Evolutionary conservation across 441 rosid species (phyloP).

Genomic region (California macrophylla): DNA sequence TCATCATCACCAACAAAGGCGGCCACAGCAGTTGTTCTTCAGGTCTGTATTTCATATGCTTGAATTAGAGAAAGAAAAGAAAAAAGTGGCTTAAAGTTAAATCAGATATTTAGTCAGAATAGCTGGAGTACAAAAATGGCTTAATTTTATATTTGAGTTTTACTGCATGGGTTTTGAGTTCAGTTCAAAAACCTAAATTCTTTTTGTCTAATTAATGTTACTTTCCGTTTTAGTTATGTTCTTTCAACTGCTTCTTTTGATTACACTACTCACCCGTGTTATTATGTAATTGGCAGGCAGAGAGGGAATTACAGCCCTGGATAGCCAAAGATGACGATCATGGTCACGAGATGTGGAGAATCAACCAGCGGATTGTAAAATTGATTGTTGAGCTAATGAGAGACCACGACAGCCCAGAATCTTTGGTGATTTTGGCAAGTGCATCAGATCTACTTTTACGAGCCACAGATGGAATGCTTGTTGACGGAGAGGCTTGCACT

Average conservation of each 20-base stretch:
- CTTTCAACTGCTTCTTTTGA: slow-evolving; percentile 10
- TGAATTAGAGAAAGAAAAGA: background rate
- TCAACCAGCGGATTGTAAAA: slow-evolving; percentile 88
- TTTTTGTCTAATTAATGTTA: background rate
- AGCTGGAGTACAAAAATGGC: background rate
- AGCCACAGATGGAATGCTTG: slow-evolving; percentile 96
- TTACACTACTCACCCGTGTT: slow-evolving; percentile 17
- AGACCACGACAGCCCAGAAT: slow-evolving; percentile 76
- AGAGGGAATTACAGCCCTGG: slow-evolving; percentile 96
- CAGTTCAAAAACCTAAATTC: slow-evolving; percentile 3
- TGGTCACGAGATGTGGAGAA: slow-evolving; percentile 90
- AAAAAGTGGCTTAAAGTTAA: background rate
- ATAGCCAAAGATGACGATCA: slow-evolving; percentile 89
- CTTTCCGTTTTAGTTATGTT: background rate
- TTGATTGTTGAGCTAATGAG: slow-evolving; percentile 89
- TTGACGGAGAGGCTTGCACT: slow-evolving; percentile 98
- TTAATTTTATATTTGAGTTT: slow-evolving; percentile 6
- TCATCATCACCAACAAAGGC: slow-evolving; percentile 86
- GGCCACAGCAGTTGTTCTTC: slow-evolving; percentile 90
- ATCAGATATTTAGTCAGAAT: no score
- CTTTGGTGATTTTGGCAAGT: slow-evolving; percentile 79
- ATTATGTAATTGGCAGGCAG: slow-evolving; percentile 57
- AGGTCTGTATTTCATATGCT: slow-evolving; percentile 41
- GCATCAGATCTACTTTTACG: slow-evolving; percentile 94
- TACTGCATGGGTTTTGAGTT: background rate